phyloP scores from a whole-genome alignment of 176 grass and related monocot species.

The Raddia guianensis region DNA sequence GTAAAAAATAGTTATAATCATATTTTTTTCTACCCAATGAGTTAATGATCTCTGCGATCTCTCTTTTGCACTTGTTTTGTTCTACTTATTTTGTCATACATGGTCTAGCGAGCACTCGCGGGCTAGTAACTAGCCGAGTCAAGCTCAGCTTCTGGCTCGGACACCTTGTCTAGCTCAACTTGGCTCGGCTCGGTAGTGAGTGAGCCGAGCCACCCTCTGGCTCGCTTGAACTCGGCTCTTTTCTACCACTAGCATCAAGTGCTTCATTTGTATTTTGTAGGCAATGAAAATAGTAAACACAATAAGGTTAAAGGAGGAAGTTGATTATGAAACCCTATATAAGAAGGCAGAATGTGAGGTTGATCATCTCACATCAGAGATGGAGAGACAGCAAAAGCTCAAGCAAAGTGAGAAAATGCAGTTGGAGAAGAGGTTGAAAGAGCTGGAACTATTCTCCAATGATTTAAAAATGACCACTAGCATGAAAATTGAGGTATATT shows the following conservation, averaged over 20 bases:
- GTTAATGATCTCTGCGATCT: no score
- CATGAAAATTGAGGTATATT: conserved; percentile 66
- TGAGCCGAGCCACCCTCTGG: no score
- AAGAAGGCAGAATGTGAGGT: conserved; percentile 79
- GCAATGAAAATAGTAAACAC: conserved; percentile 97
- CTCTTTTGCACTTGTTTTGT: no score
- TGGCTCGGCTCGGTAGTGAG: no score
- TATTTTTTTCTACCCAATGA: no score
- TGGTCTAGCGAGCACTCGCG: no score
- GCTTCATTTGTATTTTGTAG: conserved; percentile 56
- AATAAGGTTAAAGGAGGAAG: conserved; percentile 87
- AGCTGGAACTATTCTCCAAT: conserved; percentile 55
- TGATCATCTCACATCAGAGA: conserved; percentile 89
- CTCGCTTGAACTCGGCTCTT: no score
- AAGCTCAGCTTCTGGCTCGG: no score
- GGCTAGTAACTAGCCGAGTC: no score
- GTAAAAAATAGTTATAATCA: no score
- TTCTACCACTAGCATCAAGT: background rate
- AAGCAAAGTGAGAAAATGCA: conserved; percentile 66
- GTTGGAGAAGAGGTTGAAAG: conserved; percentile 65
- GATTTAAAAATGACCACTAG: conserved; percentile 58
- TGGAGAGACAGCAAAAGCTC: conserved; percentile 88
- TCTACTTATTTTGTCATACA: no score
- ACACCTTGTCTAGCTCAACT: no score
- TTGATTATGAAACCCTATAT: conserved; percentile 91